phyloP scores from a whole-genome alignment of 495 filamentous ascomycete genomes.

The Podospora fimiseda region DNA sequence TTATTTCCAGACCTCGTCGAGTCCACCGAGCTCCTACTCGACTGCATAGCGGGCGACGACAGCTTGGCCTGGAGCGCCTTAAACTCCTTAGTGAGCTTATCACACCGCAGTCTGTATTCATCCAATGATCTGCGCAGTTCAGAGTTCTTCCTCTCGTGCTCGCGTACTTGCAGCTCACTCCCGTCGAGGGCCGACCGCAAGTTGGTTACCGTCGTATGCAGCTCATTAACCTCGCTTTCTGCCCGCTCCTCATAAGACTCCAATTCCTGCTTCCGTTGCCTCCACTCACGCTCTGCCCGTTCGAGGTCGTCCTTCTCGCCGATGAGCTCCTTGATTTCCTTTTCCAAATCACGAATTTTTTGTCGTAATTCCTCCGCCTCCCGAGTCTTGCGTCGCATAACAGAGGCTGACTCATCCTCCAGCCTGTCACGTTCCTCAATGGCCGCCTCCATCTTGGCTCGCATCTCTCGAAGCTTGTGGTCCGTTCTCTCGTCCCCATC shows the following conservation, averaged over 20 bases:
- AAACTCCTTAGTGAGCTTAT: conserved; percentile 70
- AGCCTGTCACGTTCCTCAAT: conserved; percentile 87
- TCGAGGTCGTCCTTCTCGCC: conserved; percentile 60
- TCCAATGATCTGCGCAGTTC: conserved; percentile 72
- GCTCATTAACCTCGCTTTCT: conserved; percentile 63
- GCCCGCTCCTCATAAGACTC: conserved; percentile 63
- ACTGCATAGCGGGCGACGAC: conserved; percentile 19
- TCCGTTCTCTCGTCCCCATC: conserved; percentile 84
- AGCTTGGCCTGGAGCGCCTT: conserved; percentile 35
- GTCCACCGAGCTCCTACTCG: conserved; percentile 47
- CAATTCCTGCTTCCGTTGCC: conserved; percentile 63
- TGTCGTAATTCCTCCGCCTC: conserved; percentile 82
- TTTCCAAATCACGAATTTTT: conserved; percentile 73
- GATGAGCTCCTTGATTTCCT: conserved; percentile 61
- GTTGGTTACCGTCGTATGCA: conserved; percentile 68
- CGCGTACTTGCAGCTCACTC: conserved; percentile 74
- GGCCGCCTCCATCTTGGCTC: conserved; percentile 78
- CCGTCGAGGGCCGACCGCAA: conserved; percentile 77
- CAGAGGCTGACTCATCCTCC: conserved; percentile 79
- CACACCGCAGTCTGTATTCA: conserved; percentile 65
- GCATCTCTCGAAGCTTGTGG: conserved; percentile 74
- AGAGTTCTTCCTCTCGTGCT: conserved; percentile 71
- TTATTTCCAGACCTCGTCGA: conserved; percentile 50
- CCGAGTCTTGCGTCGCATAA: conserved; percentile 65
- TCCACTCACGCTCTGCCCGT: conserved; percentile 62